Evolutionary conservation across 208 protist genomes (phyloP), one percentile per base, ranked within the genome.

Genomic region (Acanthamoeba castellanii): DNA sequence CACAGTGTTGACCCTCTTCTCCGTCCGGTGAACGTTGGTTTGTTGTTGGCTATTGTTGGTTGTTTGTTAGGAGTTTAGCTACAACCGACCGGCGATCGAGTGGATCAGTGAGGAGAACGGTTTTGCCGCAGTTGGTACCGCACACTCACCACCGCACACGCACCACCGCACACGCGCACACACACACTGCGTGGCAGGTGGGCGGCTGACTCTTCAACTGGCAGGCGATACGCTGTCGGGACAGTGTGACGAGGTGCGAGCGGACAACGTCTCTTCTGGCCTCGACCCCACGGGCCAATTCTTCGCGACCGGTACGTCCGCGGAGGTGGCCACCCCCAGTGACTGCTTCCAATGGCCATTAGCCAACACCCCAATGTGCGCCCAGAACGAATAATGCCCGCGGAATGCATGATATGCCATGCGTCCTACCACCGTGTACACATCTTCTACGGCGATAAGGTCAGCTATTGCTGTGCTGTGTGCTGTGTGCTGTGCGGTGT

Each of bases 201-300:
- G 18, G 20, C 22, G 37, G 37, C 55, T 13, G 20, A 13, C 11
- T 25, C 55, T 2, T 25, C 55, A 61, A 61, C 61, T 7, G 27
- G 68, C 9, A 76, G 32, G 0, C 9, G 37, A n/a, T 32, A 2
- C 68, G 27, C 64, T 70, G 13, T 8, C 9, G 7, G 68, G 37
- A 42, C 68, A 20, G 68, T 42, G 37, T 3, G 37, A 42, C 1
- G 34, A 47, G 68, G 32, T 20, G 27, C 27, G 8, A 16, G 14
- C 2, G 34, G 72, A 81, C 7, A 42, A 45, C 72, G 20, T 16
- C 68, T 6, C 34, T 16, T 11, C 1, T 42, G 42, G 37, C 42
- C 72, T 81, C 7, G 72, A 81, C 34, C 37, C 72, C 34, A 81
- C 72, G 37, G 72, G 37, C 11, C 37, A 81, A 32, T 81, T 81